phyloP scores from a whole-genome alignment of 371 early-diverging fungal genomes.

The Catenaria anguillulae region DNA sequence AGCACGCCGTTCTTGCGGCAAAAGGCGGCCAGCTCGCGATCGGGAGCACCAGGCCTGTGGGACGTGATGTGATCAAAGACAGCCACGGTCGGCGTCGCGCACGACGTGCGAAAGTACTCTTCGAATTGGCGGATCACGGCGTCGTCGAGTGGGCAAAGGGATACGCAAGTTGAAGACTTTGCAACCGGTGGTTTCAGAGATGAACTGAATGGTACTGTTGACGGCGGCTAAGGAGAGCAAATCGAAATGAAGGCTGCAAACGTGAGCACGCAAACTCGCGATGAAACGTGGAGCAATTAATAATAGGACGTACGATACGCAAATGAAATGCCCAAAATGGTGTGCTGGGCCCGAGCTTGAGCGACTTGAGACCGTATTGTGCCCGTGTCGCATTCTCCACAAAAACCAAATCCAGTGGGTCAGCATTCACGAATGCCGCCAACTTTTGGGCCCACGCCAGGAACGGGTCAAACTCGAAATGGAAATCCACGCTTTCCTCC shows the following conservation, averaged over 20 bases:
- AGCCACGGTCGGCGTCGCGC: not conserved
- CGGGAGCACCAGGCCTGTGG: too few relatives aligned
- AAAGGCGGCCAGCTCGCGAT: constrained; percentile 12
- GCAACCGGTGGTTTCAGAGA: not conserved
- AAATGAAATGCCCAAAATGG: not conserved
- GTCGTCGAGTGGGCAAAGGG: not conserved
- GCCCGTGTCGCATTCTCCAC: not conserved
- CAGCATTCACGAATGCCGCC: not conserved
- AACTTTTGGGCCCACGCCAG: not conserved
- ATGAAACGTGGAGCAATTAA: not conserved
- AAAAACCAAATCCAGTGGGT: not conserved
- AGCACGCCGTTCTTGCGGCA: constrained; percentile 14
- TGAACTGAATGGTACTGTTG: not conserved
- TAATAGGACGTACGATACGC: not conserved
- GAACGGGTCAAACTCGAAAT: not conserved
- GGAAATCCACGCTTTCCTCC: not conserved
- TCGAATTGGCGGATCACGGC: not conserved
- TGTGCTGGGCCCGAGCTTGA: not conserved
- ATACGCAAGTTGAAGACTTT: not conserved
- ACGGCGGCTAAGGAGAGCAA: not conserved
- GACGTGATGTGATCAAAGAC: constrained; percentile 1
- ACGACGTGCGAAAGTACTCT: not conserved
- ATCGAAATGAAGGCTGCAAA: not conserved
- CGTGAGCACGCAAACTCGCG: not conserved
- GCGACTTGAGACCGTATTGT: not conserved